Evolutionary conservation across 208 protist species (phyloP), one percentile per base, ranked within the genome.

Genomic region (Wallacemonas sp.): DNA sequence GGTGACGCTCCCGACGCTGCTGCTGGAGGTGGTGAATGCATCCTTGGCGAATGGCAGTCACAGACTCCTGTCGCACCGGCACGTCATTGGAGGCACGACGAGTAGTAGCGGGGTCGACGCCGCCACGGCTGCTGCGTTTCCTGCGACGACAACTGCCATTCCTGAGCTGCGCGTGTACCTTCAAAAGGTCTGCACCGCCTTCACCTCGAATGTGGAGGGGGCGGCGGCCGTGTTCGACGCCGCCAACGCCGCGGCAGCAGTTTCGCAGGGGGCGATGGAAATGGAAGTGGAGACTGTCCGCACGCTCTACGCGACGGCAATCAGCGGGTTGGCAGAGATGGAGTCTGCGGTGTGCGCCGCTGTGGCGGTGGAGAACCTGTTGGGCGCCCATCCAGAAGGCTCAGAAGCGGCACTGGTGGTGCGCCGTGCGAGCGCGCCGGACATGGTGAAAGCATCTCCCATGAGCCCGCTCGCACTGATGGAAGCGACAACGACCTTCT

Each of bases 61-160:
- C 68, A 79, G 74, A 27, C 31, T 90, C 4, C 62, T 91, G 64
- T 89, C 75, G 6, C 83, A 94, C 60, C 86, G 76, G 56, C 79
- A 47, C 44, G 61, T 88, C 4, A 68, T 80, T 39, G 70, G 65
- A 15, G 75, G 80, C 45, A 33, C 51, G 26, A n/a, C 47, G 26
- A 27, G 47, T 34, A 27, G 47, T 21, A 21, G 17, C 14, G 56
- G 21, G 27, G 24, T 19, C 9, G 42, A 26, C 22, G 9, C 28
- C 26, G 8, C 24, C 41, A 34, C 12, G 2, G 42, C 59, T 24
- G 6, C 21, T 9, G 19, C 15, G 49, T 3, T 22, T 27, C 9
- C 4, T 27, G 49, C 59, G 24, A 24, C 59, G 14, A 53, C 59
- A 17, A 24, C 38, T 8, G 14, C 26, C 41, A 38, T 58, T 21